Base-by-base conservation (phyloP, 495 filamentous ascomycete genomes). In the Achaetomiella virescens region DNA sequence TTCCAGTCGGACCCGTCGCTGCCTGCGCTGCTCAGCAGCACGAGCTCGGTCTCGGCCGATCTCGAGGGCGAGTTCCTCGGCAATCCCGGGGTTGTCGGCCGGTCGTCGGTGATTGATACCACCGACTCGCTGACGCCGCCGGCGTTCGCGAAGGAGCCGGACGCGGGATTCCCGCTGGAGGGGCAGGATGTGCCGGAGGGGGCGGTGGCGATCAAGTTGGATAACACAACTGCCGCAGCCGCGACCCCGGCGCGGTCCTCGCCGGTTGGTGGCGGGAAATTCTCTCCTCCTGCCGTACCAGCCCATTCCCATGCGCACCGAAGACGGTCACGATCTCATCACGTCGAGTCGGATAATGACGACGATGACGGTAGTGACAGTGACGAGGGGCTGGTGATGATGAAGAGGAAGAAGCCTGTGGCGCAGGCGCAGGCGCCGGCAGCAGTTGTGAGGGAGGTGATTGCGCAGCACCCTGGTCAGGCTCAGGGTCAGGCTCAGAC, bases 1-100 rank as follows among this genome's bases (percentile, higher is more conserved):
- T 87, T 83, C 64, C 82, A 78, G 36, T 88, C 86, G 15, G 84
- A 89, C 58, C 86, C 87, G 14, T 89, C 86, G 40, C 78, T 91
- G 6, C 87, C 87, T 3, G 87, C 87, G 37, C 78, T 91, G 6
- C 74, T 89, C 14, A 89, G 86, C 29, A 83, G 86, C n/a, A 85
- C 86, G n/a, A 88, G 86, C 25, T 91, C 87, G n/a, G 72, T 89
- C 18, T 90, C 84, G 18, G 83, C 75, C 12, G 78, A 81, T 41
- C 64, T 73, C 1, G 81, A 83, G 59, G 78, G 74, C 6, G 78
- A 83, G 29, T 77, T 81, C 41, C 68, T 81, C 14, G 62, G 72
- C 48, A 66, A 68, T n/a, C 78, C 78, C 6, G 78, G 78, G 4
- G 64, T 73, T 6, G 61, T 76, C 27, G 63, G 66, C 41, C 66